Evolutionary conservation across 139 green algal species (phyloP).

Genomic region (Ostreobium quekettii): DNA sequence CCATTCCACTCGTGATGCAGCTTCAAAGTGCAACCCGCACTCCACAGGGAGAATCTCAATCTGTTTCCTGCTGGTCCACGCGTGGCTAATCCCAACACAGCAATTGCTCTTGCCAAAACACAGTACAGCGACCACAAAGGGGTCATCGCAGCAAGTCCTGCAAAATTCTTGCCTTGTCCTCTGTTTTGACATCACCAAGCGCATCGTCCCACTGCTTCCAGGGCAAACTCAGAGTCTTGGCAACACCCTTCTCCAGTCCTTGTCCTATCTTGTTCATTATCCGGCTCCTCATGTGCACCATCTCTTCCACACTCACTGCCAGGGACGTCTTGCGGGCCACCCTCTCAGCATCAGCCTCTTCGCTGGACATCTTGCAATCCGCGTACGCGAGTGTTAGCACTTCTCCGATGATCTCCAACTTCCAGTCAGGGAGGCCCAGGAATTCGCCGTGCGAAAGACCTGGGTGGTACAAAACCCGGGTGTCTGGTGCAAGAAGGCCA

Average conservation of each 20-base stretch:
- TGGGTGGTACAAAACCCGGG: neutral
- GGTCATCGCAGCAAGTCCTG: no score
- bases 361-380: neutral
- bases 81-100: no score
- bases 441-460: conserved; percentile 7
- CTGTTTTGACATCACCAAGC: no score
- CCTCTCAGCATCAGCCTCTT: conserved; percentile 1
- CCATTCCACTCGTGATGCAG: no score
- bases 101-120: no score
- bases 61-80: no score
- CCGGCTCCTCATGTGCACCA: neutral
- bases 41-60: no score
- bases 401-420: conserved; percentile 8
- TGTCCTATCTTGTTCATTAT: neutral
- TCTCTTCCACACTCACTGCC: neutral
- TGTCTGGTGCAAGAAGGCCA: neutral
- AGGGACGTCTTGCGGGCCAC: conserved; percentile 1
- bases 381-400: neutral
- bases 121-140: no score
- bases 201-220: no score
- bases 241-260: neutral
- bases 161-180: no score
- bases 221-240: no score
- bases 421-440: neutral
- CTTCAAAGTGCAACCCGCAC: no score